Conservation (phyloP, 768 basidiomycete species). For the Kwoniella pini region DNA sequence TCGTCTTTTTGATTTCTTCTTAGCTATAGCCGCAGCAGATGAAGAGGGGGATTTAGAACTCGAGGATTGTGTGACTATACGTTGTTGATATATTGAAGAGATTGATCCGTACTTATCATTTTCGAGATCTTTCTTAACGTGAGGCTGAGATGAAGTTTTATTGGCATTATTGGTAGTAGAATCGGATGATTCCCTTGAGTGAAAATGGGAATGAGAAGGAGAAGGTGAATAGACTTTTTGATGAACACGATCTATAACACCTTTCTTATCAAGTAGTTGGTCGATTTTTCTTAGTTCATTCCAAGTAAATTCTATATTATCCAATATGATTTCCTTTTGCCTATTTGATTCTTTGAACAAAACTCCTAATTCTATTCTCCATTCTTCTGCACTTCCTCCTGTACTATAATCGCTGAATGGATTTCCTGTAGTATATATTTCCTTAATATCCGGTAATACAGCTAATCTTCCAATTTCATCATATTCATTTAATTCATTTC, state of each 20-base stretch:
- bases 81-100: not conserved
- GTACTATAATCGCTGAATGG: slow-evolving; percentile 62
- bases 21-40: slow-evolving; percentile 20
- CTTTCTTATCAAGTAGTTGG: slow-evolving; percentile 7
- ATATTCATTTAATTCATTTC: slow-evolving; percentile 76
- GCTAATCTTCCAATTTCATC: slow-evolving; percentile 82
- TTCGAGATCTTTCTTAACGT: too few relatives aligned
- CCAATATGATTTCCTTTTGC: slow-evolving; percentile 65
- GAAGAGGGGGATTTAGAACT: slow-evolving; percentile 7
- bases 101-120: too few relatives aligned
- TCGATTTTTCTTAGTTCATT: slow-evolving; percentile 44
- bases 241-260: not conserved
- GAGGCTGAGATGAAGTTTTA: not conserved
- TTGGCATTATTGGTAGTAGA: not conserved
- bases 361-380: slow-evolving; percentile 76
- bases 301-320: slow-evolving; percentile 60
- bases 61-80: not conserved
- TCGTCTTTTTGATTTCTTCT: slow-evolving; percentile 33
- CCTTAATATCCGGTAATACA: slow-evolving; percentile 71
- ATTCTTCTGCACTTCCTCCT: slow-evolving; percentile 61
- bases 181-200: too few relatives aligned
- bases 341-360: slow-evolving; percentile 82
- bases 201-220: not conserved
- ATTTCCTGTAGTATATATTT: slow-evolving; percentile 79
- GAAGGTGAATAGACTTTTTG: not conserved